A percentile compares a stretch with the other conserved stretches of the same genome.
These are phyloP conservation scores for Pterocarpus macrocarpus DNA, from an alignment of 306 rosid species.

Conservation along the genomic window DNA sequence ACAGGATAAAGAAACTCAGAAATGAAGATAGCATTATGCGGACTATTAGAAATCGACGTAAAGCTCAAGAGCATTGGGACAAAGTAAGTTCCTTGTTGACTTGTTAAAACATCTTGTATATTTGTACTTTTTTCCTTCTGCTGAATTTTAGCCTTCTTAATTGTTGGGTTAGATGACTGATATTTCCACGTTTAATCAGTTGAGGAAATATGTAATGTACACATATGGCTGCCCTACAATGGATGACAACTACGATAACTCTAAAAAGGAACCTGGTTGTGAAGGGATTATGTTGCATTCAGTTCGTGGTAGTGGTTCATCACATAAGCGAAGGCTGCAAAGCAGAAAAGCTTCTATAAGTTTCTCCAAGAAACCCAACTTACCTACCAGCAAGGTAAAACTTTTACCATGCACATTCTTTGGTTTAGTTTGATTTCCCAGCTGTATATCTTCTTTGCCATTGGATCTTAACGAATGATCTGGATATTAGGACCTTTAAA, in stretches of 20 bases:
- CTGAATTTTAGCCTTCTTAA: slow-evolving; percentile 26
- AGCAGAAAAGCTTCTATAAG: slow-evolving; percentile 55
- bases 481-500: neutral
- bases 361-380: slow-evolving; percentile 55
- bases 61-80: slow-evolving; percentile 88
- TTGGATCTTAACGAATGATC: slow-evolving; percentile 13
- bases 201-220: slow-evolving; percentile 95
- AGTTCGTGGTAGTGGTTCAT: slow-evolving; percentile 54
- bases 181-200: slow-evolving; percentile 56
- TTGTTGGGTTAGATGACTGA: slow-evolving; percentile 45
- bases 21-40: slow-evolving; percentile 79
- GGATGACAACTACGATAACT: slow-evolving; percentile 48
- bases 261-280: slow-evolving; percentile 57
- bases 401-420: slow-evolving; percentile 31
- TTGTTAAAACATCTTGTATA: slow-evolving; percentile 25
- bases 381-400: slow-evolving; percentile 64
- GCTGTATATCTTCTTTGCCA: slow-evolving; percentile 10
- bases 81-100: slow-evolving; percentile 67
- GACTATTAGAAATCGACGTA: slow-evolving; percentile 73
- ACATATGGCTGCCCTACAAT: slow-evolving; percentile 71
- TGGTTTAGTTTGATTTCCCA: slow-evolving; percentile 23
- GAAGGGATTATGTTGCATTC: slow-evolving; percentile 57
- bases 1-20: slow-evolving; percentile 83
- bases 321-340: slow-evolving; percentile 57
- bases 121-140: slow-evolving; percentile 25